Base-by-base conservation (phyloP, 83 land plant genomes). In the Thuja plicata region DNA sequence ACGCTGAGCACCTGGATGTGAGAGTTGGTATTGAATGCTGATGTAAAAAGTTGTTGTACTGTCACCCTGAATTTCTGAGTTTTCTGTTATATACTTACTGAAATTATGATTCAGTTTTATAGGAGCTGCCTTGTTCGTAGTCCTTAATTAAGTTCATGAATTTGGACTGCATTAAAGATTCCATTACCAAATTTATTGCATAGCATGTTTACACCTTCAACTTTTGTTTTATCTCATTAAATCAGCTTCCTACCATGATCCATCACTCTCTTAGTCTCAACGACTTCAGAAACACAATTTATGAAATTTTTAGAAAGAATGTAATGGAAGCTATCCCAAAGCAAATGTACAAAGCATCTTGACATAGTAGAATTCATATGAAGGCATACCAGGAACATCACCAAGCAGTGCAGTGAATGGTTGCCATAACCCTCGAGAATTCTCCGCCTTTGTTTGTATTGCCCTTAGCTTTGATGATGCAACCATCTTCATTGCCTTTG, bases 401-500 rank as follows among this genome's bases (percentile, higher is more conserved):
- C 99, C 97, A 84, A 95, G 92, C 90, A 98, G 94, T 55, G 96
- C 99, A 70, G 95, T 93, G 89, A 98, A 98, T 74, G 99, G 99
- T 89, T 98, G 99, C 99, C 99, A 97, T 16, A 97, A 89, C 17
- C 99, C 99, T 88, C 99, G 95, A 5, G 99, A 98, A 87, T 96
- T 96, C 91, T 97, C 98, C 48, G 99, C 91, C 89, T 86, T 95
- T 13, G 34, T 66, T 90, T 97, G 99, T 84, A 96, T 92, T 38
- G 92, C 93, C 78, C 99, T 91, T 17, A 98, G 92, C 93, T 98
- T 98, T 81, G 99, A 98, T 46, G 99, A 98, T 86, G 99, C 99
- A 91, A 98, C 99, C 99, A 98, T 98, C 95, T 98, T 98, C 99
- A 98, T 98, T 50, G 99, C 99, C 96, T 97, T 96, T 27, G 99